Evolutionary conservation across 441 rosid genomes (phyloP), one percentile per base, ranked within the genome.

Genomic region (Erodium trifolium): DNA sequence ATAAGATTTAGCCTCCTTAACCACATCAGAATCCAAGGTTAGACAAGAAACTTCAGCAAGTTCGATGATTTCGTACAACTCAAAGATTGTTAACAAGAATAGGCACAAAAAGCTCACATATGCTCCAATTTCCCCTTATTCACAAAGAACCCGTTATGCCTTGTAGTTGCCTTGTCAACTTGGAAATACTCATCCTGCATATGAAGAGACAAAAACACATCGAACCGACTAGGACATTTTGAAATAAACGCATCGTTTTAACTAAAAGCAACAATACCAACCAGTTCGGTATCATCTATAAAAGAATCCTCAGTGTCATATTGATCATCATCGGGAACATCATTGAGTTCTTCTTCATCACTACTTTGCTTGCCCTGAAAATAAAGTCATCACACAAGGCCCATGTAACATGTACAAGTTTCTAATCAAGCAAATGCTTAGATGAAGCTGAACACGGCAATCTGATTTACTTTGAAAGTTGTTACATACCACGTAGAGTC

Each of bases 241-340:
- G 34, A 31, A 31, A 31, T 31, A 31, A 31, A 31, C 34, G 34
- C 34, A 31, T 3, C 4, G 34, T 31, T 31, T 23, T 31, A 37
- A 37, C 6, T 19, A 27, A 29, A 59, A 59, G 19, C 63, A 59
- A 59, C n/a, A 60, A 60, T 29, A 60, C 64, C 35, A 60, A 94
- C 99, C 97, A 94, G 82, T 76, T 94, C 99, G 39, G 83, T 85
- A 77, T 94, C 99, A 78, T 94, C 98, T 69, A 94, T 94, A 80
- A 94, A 94, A 70, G 99, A 94, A 73, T 94, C 99, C 75, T 90
- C 99, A 8, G 99, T 88, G 76, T 94, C 99, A 73, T 94, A 94
- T 71, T 94, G 98, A 75, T 94, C 96, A 68, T 94, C 99, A 71
- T 92, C 98, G 1, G 99, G 98, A 72, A 84, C 80, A 78, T 90